These are phyloP conservation scores for Hyaloperonospora arabidopsidis DNA, from an alignment of 352 stramenopile species.

Conservation along the genomic window DNA sequence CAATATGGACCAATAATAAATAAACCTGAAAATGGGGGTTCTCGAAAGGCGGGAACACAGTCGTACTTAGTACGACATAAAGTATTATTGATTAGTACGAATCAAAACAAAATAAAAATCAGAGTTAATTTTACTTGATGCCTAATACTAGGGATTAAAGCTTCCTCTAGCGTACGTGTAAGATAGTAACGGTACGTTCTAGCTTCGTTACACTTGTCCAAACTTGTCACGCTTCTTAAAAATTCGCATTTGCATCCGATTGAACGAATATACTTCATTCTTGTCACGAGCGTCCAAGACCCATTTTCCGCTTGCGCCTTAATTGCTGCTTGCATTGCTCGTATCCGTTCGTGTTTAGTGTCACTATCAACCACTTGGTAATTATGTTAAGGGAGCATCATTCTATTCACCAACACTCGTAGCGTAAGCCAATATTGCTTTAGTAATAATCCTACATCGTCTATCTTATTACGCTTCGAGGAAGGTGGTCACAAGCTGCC, in stretches of 20 bases:
- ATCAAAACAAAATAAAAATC: too few species aligned
- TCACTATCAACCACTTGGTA: constrained; percentile 3
- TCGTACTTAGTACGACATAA: too few species aligned
- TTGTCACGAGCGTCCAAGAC: constrained; percentile 1
- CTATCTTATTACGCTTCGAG: constrained; percentile 8
- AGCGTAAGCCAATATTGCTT: constrained; percentile 8
- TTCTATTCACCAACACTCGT: neutral
- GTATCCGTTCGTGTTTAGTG: neutral
- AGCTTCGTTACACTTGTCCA: too few species aligned
- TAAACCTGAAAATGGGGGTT: too few species aligned
- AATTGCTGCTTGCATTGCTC: constrained; percentile 1
- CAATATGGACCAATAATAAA: too few species aligned
- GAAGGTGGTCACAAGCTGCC: neutral
- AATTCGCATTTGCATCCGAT: constrained; percentile 9
- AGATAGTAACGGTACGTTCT: too few species aligned
- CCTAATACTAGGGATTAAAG: too few species aligned
- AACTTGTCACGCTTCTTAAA: constrained; percentile 7
- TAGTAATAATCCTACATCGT: constrained; percentile 6
- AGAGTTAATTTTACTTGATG: too few species aligned
- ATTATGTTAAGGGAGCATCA: constrained; percentile 4
- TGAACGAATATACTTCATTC: neutral
- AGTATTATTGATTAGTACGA: too few species aligned
- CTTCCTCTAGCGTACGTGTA: too few species aligned
- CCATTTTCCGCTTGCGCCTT: constrained; percentile 1
- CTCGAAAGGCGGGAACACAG: too few species aligned